Evolutionary conservation across 306 rosid species (phyloP).

Genomic region (Datisca glomerata): DNA sequence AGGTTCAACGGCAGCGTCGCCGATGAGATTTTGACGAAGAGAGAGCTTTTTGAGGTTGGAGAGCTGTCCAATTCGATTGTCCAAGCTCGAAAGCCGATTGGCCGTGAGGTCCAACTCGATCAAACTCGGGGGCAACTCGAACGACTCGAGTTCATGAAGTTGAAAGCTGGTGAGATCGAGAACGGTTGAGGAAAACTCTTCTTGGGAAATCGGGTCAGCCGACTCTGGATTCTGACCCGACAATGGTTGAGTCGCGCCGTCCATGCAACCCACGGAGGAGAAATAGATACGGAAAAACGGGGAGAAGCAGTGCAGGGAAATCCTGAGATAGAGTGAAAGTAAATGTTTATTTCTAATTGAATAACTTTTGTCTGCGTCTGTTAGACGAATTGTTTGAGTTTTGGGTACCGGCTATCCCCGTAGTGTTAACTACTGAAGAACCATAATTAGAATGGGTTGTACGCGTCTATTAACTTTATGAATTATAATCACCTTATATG

Average conservation of each 20-base stretch:
- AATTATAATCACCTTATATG: no score
- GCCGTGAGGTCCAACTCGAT: constrained; percentile 87
- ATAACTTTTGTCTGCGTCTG: no score
- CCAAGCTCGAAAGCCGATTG: constrained; percentile 64
- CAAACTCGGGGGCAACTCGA: constrained; percentile 51
- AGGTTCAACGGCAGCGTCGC: constrained; percentile 45
- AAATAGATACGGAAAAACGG: no score
- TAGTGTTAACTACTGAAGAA: no score
- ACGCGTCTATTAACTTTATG: no score
- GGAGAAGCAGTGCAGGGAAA: no score
- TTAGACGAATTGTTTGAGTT: no score
- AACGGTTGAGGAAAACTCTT: constrained; percentile 39
- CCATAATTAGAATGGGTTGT: no score
- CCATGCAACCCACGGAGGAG: no score
- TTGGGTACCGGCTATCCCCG: no score
- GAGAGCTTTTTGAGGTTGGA: constrained; percentile 68
- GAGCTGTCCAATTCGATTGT: constrained; percentile 63
- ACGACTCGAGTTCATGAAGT: constrained; percentile 69
- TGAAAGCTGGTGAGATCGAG: constrained; percentile 79
- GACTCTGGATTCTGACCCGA: constrained; percentile 14
- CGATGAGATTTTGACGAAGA: constrained; percentile 72
- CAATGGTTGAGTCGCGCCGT: constrained; percentile 15
- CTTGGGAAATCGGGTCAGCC: constrained; percentile 12
- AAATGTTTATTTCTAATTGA: no score
- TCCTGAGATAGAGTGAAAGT: no score